Base-by-base conservation (phyloP, 805 yeast genomes). In the Yamadazyma sp. region DNA sequence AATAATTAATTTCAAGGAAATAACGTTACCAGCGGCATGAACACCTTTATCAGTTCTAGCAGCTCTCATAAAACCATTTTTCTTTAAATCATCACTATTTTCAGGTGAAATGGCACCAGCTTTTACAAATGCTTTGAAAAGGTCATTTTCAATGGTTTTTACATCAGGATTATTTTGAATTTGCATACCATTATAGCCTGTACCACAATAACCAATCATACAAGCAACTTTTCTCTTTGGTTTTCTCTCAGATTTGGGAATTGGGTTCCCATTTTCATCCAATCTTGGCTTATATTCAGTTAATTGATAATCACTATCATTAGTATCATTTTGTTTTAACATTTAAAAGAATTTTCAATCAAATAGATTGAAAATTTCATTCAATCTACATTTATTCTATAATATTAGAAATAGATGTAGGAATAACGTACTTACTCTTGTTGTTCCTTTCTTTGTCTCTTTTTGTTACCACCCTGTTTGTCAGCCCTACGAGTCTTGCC, bases 151-250 rank as follows among this genome's bases (percentile, higher is more conserved):
- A 45, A 89, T 89, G 14, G 98, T 89, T 55, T 80, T 79, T 27
- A 77, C 77, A 13, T 89, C 94, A 2, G 95, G 94, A 55, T 88
- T 89, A 38, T 62, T 62, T 39, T 67, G 72, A 44, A 82, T 65
- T 60, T 89, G 98, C 95, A 89, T 86, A 6, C 98, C 98, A 58
- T 86, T 93, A 62, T 89, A 89, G 0, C 97, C 97, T 1, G 96
- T 81, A 27, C 98, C 98, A 56, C 96, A 89, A 64, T 89, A 89
- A 4, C 98, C 97, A 45, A 89, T 70, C 78, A 86, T 71, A 50
- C 84, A 78, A 0, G 96, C 97, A 15, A 87, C 96, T 55, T 89
- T 89, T 50, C 78, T 76, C 70, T 89, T 89, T 15, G 98, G 96
- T 44, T 73, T 76, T 58, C 88, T 72, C 44, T 78, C 85, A 10